phyloP scores from a whole-genome alignment of 2,329 filamentous ascomycete species.

The Fusarium citri region DNA sequence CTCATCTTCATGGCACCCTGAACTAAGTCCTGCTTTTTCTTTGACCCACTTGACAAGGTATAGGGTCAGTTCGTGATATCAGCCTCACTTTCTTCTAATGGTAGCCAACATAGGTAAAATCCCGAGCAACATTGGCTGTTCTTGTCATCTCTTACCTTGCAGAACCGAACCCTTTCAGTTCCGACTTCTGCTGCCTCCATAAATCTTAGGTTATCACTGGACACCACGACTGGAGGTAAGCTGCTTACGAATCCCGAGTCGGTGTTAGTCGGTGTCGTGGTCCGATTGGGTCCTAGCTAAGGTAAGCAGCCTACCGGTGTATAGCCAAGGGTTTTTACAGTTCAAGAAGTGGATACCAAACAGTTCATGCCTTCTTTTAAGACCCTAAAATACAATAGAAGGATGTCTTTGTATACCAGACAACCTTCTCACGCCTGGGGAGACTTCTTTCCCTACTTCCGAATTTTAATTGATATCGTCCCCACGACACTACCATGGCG shows the following conservation, averaged over 20 bases:
- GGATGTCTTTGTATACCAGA: not conserved
- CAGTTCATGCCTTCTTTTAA: not conserved
- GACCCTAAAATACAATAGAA: not conserved
- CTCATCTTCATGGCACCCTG: too few relatives aligned
- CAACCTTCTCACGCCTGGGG: not conserved
- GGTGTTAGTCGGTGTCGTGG: constrained; percentile 1
- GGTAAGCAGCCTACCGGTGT: not conserved
- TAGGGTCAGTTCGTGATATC: too few relatives aligned
- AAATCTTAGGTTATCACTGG: not conserved
- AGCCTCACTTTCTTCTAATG: too few relatives aligned
- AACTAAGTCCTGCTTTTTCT: too few relatives aligned
- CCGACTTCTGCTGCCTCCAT: not conserved
- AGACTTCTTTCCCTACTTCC: not conserved
- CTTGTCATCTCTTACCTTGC: not conserved
- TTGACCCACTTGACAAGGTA: too few relatives aligned
- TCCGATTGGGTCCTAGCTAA: not conserved
- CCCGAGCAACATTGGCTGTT: not conserved
- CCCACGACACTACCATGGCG: not conserved
- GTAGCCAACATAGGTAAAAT: too few relatives aligned
- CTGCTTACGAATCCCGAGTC: not conserved
- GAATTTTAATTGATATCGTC: not conserved
- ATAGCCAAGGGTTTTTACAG: not conserved
- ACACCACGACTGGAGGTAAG: not conserved
- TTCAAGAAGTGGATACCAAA: not conserved
- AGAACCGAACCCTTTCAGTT: not conserved